These are phyloP conservation scores for Abrus pulchellus DNA, from an alignment of 306 rosid species.

Conservation along the genomic window DNA sequence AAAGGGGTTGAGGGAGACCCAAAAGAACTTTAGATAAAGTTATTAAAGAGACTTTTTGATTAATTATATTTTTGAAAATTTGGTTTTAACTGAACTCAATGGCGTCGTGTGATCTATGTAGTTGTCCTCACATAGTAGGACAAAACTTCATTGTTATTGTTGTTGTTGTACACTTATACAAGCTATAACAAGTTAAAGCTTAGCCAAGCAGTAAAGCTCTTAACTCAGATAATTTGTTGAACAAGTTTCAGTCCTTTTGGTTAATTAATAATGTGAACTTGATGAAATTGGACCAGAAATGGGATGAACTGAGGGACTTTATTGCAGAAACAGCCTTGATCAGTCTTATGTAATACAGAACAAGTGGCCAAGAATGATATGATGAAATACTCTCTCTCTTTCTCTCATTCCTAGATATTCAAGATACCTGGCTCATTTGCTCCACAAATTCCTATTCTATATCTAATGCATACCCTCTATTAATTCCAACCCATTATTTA, in stretches of 20 bases:
- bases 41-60: too few species aligned
- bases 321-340: background rate
- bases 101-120: too few species aligned
- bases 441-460: too few species aligned
- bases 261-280: constrained; percentile 1
- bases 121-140: too few species aligned
- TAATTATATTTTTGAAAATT: too few species aligned
- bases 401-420: too few species aligned
- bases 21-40: too few species aligned
- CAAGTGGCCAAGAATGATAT: background rate
- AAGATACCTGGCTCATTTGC: too few species aligned
- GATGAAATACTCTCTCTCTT: background rate
- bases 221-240: constrained; percentile 25
- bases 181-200: background rate
- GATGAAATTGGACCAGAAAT: background rate
- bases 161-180: too few species aligned
- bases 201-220: constrained; percentile 4
- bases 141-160: too few species aligned
- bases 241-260: constrained; percentile 12
- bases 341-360: background rate
- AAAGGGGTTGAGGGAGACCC: too few species aligned
- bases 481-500: background rate
- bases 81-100: too few species aligned
- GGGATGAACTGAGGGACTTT: background rate
- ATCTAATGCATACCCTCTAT: background rate